Percentiles rank a stretch among this genome's conserved stretches.
phyloP scores from a whole-genome alignment of 805 yeast genomes.

The Pichia nanzhaoensis region DNA sequence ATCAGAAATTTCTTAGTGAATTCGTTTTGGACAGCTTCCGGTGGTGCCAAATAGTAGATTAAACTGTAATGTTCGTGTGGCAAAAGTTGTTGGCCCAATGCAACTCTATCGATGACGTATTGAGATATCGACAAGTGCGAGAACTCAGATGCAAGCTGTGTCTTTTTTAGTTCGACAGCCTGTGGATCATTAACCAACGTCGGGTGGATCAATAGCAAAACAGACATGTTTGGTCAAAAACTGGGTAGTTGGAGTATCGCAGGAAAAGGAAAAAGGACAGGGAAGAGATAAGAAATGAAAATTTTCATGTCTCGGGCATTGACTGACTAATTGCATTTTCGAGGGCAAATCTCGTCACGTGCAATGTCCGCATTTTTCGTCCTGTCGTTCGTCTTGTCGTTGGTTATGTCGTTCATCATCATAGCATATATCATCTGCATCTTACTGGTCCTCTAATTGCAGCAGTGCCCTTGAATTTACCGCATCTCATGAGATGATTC shows the following conservation, averaged over 20 bases:
- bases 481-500: no score
- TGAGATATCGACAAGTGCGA: constrained; percentile 35
- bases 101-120: constrained; percentile 52
- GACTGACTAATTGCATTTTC: no score
- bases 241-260: not conserved
- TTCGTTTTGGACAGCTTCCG: constrained; percentile 34
- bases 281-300: not conserved
- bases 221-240: not conserved
- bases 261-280: not conserved
- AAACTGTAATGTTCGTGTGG: constrained; percentile 33
- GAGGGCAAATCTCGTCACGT: no score
- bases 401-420: no score
- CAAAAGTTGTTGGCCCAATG: constrained; percentile 39
- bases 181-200: constrained; percentile 55
- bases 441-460: no score
- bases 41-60: constrained; percentile 53
- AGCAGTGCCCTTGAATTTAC: no score
- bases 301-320: no score
- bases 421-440: no score
- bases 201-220: constrained; percentile 55
- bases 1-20: constrained; percentile 42
- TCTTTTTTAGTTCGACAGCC: constrained; percentile 36
- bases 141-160: constrained; percentile 21
- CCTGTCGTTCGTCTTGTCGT: no score
- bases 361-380: no score